phyloP scores from a whole-genome alignment of 768 basidiomycete species.

The Suillus discolor region DNA sequence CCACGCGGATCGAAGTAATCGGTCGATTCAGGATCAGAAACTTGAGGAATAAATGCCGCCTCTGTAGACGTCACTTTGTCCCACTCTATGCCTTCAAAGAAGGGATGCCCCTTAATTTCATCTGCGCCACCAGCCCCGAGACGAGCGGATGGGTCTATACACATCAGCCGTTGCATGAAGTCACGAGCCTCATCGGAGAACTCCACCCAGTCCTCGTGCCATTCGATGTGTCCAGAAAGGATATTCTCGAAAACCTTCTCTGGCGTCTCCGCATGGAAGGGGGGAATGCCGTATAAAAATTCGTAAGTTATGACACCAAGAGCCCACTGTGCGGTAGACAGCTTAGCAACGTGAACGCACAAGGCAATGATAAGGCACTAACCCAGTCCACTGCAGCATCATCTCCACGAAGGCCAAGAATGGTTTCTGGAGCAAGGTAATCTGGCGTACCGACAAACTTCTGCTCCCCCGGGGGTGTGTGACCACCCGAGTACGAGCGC shows the following conservation, averaged over 20 bases:
- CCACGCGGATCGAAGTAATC: slow-evolving; percentile 99
- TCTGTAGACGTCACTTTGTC: slow-evolving; percentile 84
- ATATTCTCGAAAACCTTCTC: slow-evolving; percentile 99
- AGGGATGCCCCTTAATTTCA: slow-evolving; percentile 92
- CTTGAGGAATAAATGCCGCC: slow-evolving; percentile 94
- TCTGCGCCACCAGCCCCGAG: slow-evolving; percentile 87
- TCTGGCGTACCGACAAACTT: slow-evolving; percentile 98
- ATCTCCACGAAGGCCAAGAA: slow-evolving; percentile 92
- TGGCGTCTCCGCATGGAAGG: slow-evolving; percentile 96
- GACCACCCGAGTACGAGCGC: slow-evolving; percentile 63
- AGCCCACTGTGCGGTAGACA: slow-evolving; percentile 74
- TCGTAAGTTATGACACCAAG: slow-evolving; percentile 98
- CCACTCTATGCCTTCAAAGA: slow-evolving; percentile 93
- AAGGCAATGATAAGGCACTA: slow-evolving; percentile 31
- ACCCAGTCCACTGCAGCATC: slow-evolving; percentile 98
- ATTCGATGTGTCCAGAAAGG: slow-evolving; percentile 89
- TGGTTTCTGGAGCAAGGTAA: slow-evolving; percentile 94
- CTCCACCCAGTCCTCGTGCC: slow-evolving; percentile 94
- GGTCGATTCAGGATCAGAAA: slow-evolving; percentile 96
- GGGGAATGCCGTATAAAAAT: slow-evolving; percentile 95
- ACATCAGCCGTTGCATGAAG: slow-evolving; percentile 87
- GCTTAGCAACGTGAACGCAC: slow-evolving; percentile 16
- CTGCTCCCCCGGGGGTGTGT: slow-evolving; percentile 81
- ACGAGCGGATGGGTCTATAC: slow-evolving; percentile 74
- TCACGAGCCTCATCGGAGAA: slow-evolving; percentile 84